phyloP scores from a whole-genome alignment of 768 basidiomycete genomes.

The Basidioascus undulatus region DNA sequence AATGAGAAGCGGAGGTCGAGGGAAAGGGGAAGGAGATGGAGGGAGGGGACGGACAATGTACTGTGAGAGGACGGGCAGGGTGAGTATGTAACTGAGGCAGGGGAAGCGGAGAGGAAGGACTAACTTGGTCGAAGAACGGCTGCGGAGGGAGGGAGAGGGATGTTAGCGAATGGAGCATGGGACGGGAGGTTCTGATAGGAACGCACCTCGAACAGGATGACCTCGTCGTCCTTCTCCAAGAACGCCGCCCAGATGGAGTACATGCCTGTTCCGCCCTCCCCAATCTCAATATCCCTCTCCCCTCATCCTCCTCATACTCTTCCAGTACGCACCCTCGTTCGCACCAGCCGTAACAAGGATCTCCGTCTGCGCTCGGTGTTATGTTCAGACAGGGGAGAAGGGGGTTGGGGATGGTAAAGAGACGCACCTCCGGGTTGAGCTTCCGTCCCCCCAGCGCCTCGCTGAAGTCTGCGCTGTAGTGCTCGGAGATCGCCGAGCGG shows the following conservation, averaged over 20 bases:
- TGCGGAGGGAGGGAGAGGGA: not conserved
- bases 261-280: slow-evolving; percentile 39
- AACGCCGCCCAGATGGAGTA: slow-evolving; percentile 85
- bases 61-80: not conserved
- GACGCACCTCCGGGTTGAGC: slow-evolving; percentile 55
- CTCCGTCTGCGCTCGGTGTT: too few species aligned
- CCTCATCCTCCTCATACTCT: too few species aligned
- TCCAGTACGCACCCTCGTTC: slow-evolving; percentile 57
- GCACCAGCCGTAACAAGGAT: slow-evolving; percentile 90
- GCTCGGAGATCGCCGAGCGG: slow-evolving; percentile 58
- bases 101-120: too few species aligned
- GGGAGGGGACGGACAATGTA: too few species aligned
- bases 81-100: too few species aligned
- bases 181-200: slow-evolving; percentile 88
- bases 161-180: too few species aligned
- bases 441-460: slow-evolving; percentile 29
- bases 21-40: too few species aligned
- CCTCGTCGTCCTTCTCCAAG: slow-evolving; percentile 76
- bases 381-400: too few species aligned
- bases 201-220: slow-evolving; percentile 96
- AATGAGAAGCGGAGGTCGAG: too few species aligned
- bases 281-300: too few species aligned
- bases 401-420: too few species aligned
- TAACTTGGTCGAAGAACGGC: not conserved
- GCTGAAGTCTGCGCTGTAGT: slow-evolving; percentile 40